These are phyloP conservation scores for Metarhizium robertsii DNA, from an alignment of 2,329 filamentous ascomycete genomes.

Conservation along the genomic window DNA sequence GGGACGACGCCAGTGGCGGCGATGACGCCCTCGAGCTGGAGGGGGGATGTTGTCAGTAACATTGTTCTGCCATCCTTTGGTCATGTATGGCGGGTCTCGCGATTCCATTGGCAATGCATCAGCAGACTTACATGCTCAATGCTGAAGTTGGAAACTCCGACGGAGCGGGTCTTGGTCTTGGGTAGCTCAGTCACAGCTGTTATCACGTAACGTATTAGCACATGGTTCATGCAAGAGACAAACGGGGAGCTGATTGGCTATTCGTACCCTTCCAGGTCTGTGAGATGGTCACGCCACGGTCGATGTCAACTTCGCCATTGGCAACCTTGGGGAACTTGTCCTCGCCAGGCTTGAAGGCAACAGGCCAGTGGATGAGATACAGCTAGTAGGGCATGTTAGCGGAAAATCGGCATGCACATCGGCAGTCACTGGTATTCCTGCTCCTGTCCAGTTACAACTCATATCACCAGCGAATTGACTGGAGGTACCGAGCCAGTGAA, in stretches of 20 bases:
- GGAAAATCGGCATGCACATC: not conserved
- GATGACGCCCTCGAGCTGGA: constrained; percentile 43
- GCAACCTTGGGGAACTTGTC: constrained; percentile 35
- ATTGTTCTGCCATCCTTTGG: not conserved
- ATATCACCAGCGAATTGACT: not conserved
- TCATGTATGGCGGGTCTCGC: too few relatives aligned
- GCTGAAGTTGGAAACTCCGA: constrained; percentile 67
- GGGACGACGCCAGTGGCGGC: constrained; percentile 46
- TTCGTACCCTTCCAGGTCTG: constrained; percentile 35
- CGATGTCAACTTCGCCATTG: constrained; percentile 29
- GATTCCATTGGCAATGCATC: not conserved
- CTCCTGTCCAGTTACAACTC: not conserved
- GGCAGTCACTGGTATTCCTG: not conserved
- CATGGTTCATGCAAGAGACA: not conserved
- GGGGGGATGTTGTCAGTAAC: not conserved
- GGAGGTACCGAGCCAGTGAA: not conserved
- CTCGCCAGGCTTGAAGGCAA: constrained; percentile 30
- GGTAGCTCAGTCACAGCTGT: constrained; percentile 45
- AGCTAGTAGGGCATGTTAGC: constrained; percentile 23
- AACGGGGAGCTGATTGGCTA: not conserved
- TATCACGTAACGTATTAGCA: not conserved
- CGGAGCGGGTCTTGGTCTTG: constrained; percentile 52
- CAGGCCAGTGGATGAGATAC: constrained; percentile 57
- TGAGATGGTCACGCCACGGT: constrained; percentile 30
- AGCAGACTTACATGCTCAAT: constrained; percentile 36